A percentile compares a stretch with the other conserved stretches of the same genome.
phyloP scores from a whole-genome alignment of 23 red algal species.

The Gracilaria gracilis region DNA sequence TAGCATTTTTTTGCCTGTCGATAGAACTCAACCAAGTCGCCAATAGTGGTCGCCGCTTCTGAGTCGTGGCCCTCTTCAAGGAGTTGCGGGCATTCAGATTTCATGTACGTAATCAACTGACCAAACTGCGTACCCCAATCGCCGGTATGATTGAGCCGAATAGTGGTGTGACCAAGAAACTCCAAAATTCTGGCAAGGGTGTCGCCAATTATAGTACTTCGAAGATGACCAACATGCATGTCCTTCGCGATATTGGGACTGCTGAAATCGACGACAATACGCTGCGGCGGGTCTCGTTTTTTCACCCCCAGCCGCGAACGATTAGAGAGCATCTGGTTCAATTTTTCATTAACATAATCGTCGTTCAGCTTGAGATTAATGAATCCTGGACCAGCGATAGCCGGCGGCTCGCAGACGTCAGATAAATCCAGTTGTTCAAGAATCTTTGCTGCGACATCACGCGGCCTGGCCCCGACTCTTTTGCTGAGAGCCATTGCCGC shows the following conservation, averaged over 20 bases:
- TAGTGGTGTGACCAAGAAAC: conserved; percentile 92
- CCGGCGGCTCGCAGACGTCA: conserved; percentile 79
- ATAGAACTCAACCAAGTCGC: conserved; percentile 98
- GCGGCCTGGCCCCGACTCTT: conserved; percentile 68
- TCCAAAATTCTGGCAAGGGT: conserved; percentile 90
- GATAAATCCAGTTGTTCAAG: conserved; percentile 56
- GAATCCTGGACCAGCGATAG: conserved; percentile 94
- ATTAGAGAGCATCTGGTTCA: conserved; percentile 76
- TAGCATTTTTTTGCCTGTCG: conserved; percentile 88
- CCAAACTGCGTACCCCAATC: conserved; percentile 99
- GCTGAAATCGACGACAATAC: conserved; percentile 95
- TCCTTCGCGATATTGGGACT: conserved; percentile 99
- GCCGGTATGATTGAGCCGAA: conserved; percentile 97
- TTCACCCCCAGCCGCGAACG: conserved; percentile 72
- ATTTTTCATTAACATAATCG: conserved; percentile 71
- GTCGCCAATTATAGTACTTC: conserved; percentile 99
- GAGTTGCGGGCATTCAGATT: conserved; percentile 80
- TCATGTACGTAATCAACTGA: conserved; percentile 93
- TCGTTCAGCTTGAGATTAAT: conserved; percentile 93
- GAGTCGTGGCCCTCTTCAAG: conserved; percentile 46
- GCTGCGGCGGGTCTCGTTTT: conserved; percentile 47
- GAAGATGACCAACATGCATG: conserved; percentile 99
- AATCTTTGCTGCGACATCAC: conserved; percentile 89
- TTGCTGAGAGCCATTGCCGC: conserved; percentile 93
- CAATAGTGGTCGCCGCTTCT: conserved; percentile 71